phyloP scores from a whole-genome alignment of 805 yeast genomes.

The Kuraishia piskuri region DNA sequence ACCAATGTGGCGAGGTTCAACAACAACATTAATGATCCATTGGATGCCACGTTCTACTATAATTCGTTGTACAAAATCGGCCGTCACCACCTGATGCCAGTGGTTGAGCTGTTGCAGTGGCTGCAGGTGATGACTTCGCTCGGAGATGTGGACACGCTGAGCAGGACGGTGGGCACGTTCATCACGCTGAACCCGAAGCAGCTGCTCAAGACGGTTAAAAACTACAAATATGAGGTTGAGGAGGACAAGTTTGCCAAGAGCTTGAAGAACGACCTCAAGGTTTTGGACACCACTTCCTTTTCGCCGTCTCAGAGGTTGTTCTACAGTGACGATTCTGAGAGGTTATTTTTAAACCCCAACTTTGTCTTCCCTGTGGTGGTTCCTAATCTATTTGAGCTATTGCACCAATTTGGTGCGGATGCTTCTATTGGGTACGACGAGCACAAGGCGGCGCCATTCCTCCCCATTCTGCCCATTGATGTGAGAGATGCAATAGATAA shows the following conservation, averaged over 20 bases:
- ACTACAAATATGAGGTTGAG: constrained; percentile 77
- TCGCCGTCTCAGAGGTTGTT: constrained; percentile 8
- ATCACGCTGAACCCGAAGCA: constrained; percentile 60
- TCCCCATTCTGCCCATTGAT: constrained; percentile 65
- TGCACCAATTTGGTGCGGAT: constrained; percentile 72
- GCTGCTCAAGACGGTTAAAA: constrained; percentile 57
- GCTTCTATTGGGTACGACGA: constrained; percentile 46
- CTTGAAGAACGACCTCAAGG: constrained; percentile 34
- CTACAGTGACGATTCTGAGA: constrained; percentile 15
- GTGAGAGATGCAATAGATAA: constrained; percentile 68
- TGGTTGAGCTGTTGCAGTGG: constrained; percentile 82
- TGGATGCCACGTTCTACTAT: constrained; percentile 51
- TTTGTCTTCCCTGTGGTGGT: constrained; percentile 48
- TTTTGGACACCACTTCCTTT: constrained; percentile 11
- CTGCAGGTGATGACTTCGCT: constrained; percentile 76
- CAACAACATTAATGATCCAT: constrained; percentile 27
- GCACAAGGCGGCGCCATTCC: constrained; percentile 45
- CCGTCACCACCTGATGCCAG: constrained; percentile 57
- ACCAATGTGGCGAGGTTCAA: constrained; percentile 21
- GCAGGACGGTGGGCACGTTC: constrained; percentile 42
- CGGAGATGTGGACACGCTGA: constrained; percentile 53
- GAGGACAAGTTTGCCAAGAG: constrained; percentile 59
- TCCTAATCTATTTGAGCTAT: constrained; percentile 68
- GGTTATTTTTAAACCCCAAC: constrained; percentile 42
- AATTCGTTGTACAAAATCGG: constrained; percentile 59